Evolutionary conservation across 768 basidiomycete species (phyloP).

Genomic region (Daedaleopsis nitida): DNA sequence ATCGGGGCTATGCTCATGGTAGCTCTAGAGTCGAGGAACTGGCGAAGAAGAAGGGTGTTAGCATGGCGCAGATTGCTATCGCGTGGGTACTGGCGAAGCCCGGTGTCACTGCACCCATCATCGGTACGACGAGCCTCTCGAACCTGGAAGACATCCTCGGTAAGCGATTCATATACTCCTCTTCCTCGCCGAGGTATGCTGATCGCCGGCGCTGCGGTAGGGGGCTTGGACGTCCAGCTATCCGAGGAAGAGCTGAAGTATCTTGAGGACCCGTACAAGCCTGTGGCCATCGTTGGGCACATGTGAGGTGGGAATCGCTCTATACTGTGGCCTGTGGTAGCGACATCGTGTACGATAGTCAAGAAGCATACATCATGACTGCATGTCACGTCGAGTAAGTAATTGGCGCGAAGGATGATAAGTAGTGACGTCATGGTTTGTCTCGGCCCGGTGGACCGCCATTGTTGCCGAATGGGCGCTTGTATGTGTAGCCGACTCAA

Average conservation of each 20-base stretch:
- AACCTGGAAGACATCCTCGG: conserved; percentile 43
- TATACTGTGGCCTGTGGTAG: neutral
- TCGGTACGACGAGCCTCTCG: conserved; percentile 40
- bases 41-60: conserved; percentile 40
- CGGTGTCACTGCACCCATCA: conserved; percentile 41
- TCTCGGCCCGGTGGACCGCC: too few species aligned
- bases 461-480: too few species aligned
- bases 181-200: too few species aligned
- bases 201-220: too few species aligned
- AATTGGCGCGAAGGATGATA: too few species aligned
- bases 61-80: conserved; percentile 46
- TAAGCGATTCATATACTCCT: conserved; percentile 9
- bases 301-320: neutral
- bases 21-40: conserved; percentile 44
- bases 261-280: conserved; percentile 50
- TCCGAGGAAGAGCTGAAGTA: conserved; percentile 43
- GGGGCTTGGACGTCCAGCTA: conserved; percentile 30
- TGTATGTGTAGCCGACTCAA: too few species aligned
- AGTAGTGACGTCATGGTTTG: too few species aligned
- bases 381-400: too few species aligned
- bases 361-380: too few species aligned
- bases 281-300: conserved; percentile 49
- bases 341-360: neutral
- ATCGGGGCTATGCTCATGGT: too few species aligned
- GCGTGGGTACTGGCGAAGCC: conserved; percentile 39